phyloP scores from a whole-genome alignment of 176 grass and related monocot genomes.

The Secale cereale region DNA sequence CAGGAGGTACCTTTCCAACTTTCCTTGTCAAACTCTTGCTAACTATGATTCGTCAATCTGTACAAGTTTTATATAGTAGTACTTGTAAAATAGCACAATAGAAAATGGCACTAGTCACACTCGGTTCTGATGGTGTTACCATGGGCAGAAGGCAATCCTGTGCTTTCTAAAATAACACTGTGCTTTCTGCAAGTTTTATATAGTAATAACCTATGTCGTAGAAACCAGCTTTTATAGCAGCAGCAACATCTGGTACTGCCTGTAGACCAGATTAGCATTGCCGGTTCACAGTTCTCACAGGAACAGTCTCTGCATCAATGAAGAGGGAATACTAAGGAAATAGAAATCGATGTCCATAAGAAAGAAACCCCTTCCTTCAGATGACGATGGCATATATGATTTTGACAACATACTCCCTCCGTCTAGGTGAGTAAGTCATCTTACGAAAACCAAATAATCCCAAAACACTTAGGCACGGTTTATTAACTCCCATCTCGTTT shows the following conservation, averaged over 20 bases:
- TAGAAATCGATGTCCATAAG: constrained; percentile 1
- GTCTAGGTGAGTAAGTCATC: too few relatives aligned
- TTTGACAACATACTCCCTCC: neutral
- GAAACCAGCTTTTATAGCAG: constrained; percentile 91
- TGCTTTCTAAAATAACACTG: constrained; percentile 47
- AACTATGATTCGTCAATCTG: too few relatives aligned
- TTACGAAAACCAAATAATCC: too few relatives aligned
- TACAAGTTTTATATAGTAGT: too few relatives aligned
- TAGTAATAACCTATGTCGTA: constrained; percentile 73
- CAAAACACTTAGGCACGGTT: too few relatives aligned
- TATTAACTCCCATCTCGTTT: too few relatives aligned
- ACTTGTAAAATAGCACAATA: too few relatives aligned
- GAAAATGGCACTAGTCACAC: too few relatives aligned
- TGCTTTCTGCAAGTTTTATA: too few relatives aligned
- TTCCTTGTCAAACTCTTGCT: too few relatives aligned
- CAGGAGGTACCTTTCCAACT: too few relatives aligned
- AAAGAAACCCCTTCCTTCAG: neutral
- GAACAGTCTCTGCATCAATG: constrained; percentile 63
- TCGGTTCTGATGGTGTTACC: constrained; percentile 97
- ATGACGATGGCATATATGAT: neutral
- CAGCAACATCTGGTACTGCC: constrained; percentile 85
- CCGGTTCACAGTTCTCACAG: constrained; percentile 89
- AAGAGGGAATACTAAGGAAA: neutral
- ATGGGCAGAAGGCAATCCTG: constrained; percentile 97
- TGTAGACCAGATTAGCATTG: constrained; percentile 96